Evolutionary conservation across 108 stramenopile genomes (phyloP).

Genomic region (Stephanodiscus minutulus): DNA sequence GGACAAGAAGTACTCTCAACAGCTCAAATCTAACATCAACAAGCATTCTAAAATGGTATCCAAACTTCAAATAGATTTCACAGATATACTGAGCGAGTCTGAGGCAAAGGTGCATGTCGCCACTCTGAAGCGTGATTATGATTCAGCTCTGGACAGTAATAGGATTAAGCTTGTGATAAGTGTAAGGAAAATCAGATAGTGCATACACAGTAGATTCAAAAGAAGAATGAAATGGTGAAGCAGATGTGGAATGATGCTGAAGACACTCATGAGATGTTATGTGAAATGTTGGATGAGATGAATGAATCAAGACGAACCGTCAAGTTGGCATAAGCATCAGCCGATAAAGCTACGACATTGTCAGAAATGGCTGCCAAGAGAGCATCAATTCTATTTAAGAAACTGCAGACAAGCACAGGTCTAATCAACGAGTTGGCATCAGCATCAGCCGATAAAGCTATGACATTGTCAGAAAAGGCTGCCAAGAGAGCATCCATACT

Average conservation of each 20-base stretch:
- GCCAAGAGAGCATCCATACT: not conserved
- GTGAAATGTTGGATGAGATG: slow-evolving; percentile 1
- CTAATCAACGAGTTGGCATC: too few species aligned
- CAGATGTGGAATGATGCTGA: not conserved
- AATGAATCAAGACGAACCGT: not conserved
- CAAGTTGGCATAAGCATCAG: not conserved
- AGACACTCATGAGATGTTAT: not conserved
- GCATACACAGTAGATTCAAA: not conserved
- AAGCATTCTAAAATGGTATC: too few species aligned
- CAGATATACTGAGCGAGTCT: too few species aligned
- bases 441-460: not conserved
- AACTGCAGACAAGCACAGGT: too few species aligned
- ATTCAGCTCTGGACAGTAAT: too few species aligned
- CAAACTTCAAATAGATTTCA: too few species aligned
- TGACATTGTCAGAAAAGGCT: not conserved
- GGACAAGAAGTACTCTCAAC: too few species aligned
- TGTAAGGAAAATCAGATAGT: not conserved
- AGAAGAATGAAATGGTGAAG: not conserved
- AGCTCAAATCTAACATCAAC: too few species aligned
- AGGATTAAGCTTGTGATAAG: too few species aligned
- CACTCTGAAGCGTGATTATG: not conserved
- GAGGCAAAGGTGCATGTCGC: too few species aligned
- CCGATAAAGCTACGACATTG: not conserved
- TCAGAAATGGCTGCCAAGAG: not conserved
- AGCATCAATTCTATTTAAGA: too few species aligned